Base-by-base conservation (phyloP, 345 rosid species). In the Schrenkiella parvula region DNA sequence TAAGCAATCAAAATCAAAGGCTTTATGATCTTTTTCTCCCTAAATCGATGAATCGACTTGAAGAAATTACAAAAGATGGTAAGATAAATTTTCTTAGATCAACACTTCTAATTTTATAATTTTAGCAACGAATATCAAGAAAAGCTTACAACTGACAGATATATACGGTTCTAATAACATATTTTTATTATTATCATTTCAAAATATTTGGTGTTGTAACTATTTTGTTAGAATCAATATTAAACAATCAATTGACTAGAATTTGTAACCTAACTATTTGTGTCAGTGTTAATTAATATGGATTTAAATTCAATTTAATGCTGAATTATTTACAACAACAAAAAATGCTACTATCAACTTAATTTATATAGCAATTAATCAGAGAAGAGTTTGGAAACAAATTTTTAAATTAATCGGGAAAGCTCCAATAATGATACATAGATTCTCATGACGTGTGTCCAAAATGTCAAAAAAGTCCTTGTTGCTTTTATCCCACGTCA, bases 401-500 rank as follows among this genome's bases (percentile, higher is more conserved):
- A 37, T 6, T 73, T 6, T 73, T 35, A 66, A 56, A 65, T 29
- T 26, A 56, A 6, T 64, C 15, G 1, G 0, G 17, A 9, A 42
- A 26, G 43, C 47, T 73, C 42, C 51, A 56, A 65, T 37, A 64
- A 15, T 42, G 4, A 32, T 11, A 57, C 10, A 37, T 2, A 73
- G 51, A 73, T 26, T 66, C 23, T 15, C 13, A 31, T 5, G 72
- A 66, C 37, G 51, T 64, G 58, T 73, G 54, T 66, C 71, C 71
- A 46, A 25, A 73, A 65, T 9, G 18, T 56, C 35, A 19, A 13
- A 19, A 13, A 14, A 66, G 54, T 59, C 18, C 11, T 51, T 59
- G 47, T 75, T 75, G 68, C 73, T 66, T 74, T 41, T 52, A 74
- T 7, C 55, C 55, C 68, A 67, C 62, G 63, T 22, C 74, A 68